These are phyloP conservation scores for Fusarium palustre DNA, from an alignment of 2,329 filamentous ascomycete species.

Conservation along the genomic window DNA sequence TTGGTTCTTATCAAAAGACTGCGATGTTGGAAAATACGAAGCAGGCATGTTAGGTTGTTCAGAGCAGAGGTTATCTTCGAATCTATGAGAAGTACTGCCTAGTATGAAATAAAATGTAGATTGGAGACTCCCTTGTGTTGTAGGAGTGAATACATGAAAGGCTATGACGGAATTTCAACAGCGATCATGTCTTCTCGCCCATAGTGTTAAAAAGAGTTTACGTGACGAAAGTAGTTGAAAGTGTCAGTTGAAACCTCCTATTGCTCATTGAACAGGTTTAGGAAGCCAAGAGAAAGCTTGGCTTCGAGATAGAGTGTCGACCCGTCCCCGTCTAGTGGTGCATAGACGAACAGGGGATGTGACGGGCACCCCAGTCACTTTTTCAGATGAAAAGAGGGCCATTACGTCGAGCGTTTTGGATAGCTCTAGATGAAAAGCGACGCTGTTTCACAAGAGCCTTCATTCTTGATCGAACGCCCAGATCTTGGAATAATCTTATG, in stretches of 20 bases:
- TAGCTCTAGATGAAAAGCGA: not conserved
- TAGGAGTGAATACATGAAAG: not conserved
- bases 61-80: not conserved
- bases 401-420: not conserved
- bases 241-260: conserved; percentile 34
- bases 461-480: conserved; percentile 20
- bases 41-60: not conserved
- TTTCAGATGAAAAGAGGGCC: conserved; percentile 38
- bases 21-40: not conserved
- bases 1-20: conserved; percentile 14
- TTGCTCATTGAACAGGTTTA: conserved; percentile 11
- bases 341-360: conserved; percentile 19
- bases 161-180: not conserved
- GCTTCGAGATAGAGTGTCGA: conserved; percentile 36
- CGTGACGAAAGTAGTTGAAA: not conserved
- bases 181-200: not conserved
- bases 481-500: conserved; percentile 6
- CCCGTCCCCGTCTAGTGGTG: conserved; percentile 11
- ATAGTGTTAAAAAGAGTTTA: not conserved
- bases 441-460: conserved; percentile 32
- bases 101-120: conserved; percentile 3
- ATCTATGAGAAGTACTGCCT: not conserved
- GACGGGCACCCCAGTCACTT: not conserved
- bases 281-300: conserved; percentile 28
- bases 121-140: conserved; percentile 3